These are phyloP conservation scores for Calonectria hawksworthii DNA, from an alignment of 2,329 filamentous ascomycete species.

Conservation along the genomic window DNA sequence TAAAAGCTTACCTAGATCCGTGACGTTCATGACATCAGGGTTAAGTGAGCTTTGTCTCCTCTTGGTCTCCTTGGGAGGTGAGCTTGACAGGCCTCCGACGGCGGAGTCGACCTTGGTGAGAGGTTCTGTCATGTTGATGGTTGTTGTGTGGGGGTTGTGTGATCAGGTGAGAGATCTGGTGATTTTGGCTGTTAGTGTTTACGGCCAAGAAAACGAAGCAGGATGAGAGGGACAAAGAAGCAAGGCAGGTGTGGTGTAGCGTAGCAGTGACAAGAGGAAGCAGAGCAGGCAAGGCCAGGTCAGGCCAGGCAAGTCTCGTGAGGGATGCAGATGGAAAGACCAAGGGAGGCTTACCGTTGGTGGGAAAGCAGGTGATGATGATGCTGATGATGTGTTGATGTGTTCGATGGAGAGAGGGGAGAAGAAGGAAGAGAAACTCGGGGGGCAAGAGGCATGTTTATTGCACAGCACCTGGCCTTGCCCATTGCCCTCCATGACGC, in stretches of 20 bases:
- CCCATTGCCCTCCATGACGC: constrained; percentile 35
- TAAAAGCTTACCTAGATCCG: constrained; percentile 80
- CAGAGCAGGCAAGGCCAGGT: not conserved
- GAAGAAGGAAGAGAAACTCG: constrained; percentile 42
- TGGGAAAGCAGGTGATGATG: constrained; percentile 41
- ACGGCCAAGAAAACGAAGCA: constrained; percentile 1
- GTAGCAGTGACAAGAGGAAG: not conserved
- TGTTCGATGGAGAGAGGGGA: constrained; percentile 45
- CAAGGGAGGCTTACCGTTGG: constrained; percentile 34
- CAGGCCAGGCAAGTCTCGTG: not conserved
- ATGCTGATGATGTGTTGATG: constrained; percentile 37
- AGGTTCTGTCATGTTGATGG: constrained; percentile 63
- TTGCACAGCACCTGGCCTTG: constrained; percentile 44
- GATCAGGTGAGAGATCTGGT: constrained; percentile 40
- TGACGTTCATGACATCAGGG: constrained; percentile 80
- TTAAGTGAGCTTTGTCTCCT: constrained; percentile 81
- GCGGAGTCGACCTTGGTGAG: constrained; percentile 94
- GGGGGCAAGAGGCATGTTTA: constrained; percentile 51
- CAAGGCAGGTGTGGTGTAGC: not conserved
- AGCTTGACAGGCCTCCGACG: constrained; percentile 81
- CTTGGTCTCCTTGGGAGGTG: constrained; percentile 71
- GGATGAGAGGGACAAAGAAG: not conserved
- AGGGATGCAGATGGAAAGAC: not conserved
- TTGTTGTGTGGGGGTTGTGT: constrained; percentile 34
- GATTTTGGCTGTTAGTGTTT: constrained; percentile 32